Conservation (phyloP, 306 rosid species). For the Lathyrus oleraceus region DNA sequence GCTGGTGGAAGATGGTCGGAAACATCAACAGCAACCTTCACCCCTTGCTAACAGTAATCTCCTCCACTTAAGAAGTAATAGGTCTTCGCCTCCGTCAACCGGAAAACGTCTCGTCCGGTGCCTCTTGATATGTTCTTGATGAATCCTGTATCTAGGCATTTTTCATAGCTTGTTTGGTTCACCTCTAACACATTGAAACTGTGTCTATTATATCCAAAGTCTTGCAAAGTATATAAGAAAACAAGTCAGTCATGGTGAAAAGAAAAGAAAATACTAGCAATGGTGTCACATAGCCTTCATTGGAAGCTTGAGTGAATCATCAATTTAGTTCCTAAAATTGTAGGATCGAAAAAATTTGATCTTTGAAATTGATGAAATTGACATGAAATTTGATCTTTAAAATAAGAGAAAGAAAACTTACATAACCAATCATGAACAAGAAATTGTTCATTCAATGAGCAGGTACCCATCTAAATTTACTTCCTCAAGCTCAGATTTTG, state of each 20-base stretch:
- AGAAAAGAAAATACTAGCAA: too few relatives aligned
- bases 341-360: too few relatives aligned
- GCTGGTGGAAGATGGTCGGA: conserved; percentile 3
- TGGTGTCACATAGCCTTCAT: too few relatives aligned
- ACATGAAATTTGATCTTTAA: too few relatives aligned
- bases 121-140: conserved; percentile 58
- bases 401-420: too few relatives aligned
- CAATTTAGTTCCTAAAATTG: too few relatives aligned
- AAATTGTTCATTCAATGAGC: conserved; percentile 32
- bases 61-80: conserved; percentile 63
- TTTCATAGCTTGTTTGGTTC: conserved; percentile 56
- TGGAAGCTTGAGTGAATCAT: not conserved
- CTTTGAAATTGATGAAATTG: too few relatives aligned
- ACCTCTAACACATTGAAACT: conserved; percentile 62
- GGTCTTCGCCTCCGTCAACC: conserved; percentile 39
- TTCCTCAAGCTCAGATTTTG: conserved; percentile 33
- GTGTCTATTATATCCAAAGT: conserved; percentile 56
- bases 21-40: conserved; percentile 54
- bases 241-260: conserved; percentile 11
- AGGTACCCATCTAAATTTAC: conserved; percentile 22
- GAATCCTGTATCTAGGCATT: conserved; percentile 53
- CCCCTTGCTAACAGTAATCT: conserved; percentile 55
- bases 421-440: conserved; percentile 40
- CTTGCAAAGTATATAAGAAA: conserved; percentile 30
- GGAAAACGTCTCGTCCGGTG: conserved; percentile 65